phyloP scores from a whole-genome alignment of 176 grass and related monocot genomes.

The Triticum monococcum region DNA sequence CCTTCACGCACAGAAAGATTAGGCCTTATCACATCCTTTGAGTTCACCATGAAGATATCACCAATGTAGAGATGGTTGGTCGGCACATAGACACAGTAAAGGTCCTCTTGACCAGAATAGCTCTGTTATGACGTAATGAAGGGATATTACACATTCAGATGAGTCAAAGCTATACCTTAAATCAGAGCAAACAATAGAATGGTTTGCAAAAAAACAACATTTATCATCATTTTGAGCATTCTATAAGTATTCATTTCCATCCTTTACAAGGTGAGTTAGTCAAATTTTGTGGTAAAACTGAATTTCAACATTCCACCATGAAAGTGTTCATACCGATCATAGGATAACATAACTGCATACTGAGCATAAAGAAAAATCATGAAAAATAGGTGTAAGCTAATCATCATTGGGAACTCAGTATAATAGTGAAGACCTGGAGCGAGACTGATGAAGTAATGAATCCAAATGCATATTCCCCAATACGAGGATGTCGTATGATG shows the following conservation, averaged over 20 bases:
- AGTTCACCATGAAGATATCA: slow-evolving; percentile 93
- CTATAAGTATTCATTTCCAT: background rate
- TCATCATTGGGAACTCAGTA: background rate
- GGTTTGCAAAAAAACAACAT: background rate
- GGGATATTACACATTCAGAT: background rate
- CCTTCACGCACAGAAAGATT: slow-evolving; percentile 96
- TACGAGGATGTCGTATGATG: slow-evolving; percentile 90
- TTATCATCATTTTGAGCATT: background rate
- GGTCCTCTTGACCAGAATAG: slow-evolving; percentile 93
- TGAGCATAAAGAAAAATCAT: background rate
- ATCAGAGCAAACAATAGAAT: background rate
- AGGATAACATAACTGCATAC: background rate
- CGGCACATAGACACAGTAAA: slow-evolving; percentile 93
- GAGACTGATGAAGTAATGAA: slow-evolving; percentile 94
- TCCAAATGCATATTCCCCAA: slow-evolving; percentile 97
- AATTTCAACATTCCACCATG: background rate
- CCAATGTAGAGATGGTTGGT: slow-evolving; percentile 99
- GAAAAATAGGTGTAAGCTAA: background rate
- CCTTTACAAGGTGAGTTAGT: background rate
- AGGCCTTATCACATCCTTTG: slow-evolving; percentile 90
- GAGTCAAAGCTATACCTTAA: background rate
- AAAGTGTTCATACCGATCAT: background rate
- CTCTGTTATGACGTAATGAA: slow-evolving; percentile 48
- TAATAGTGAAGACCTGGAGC: slow-evolving; percentile 66
- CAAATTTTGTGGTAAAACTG: background rate